A percentile compares a stretch with the other conserved stretches of the same genome.
phyloP scores from a whole-genome alignment of 2,329 filamentous ascomycete species.

The Claviceps maximensis region DNA sequence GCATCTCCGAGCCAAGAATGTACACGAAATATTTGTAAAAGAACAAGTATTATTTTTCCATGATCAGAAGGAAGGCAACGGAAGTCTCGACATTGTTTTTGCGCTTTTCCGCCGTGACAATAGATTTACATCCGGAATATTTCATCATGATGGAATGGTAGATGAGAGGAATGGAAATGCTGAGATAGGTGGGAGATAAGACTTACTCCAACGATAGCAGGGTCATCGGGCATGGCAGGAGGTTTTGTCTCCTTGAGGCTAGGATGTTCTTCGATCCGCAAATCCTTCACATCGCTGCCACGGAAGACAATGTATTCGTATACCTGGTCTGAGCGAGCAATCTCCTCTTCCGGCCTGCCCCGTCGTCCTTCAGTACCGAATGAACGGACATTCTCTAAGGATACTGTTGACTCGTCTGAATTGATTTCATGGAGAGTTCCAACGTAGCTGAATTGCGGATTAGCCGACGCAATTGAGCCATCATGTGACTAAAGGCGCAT shows the following conservation, averaged over 20 bases:
- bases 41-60: constrained; percentile 7
- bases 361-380: constrained; percentile 88
- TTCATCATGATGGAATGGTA: constrained; percentile 60
- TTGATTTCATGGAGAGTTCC: constrained; percentile 96
- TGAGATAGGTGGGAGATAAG: not conserved
- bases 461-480: constrained; percentile 14
- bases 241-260: constrained; percentile 62
- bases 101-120: constrained; percentile 77
- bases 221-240: constrained; percentile 78
- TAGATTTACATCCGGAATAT: constrained; percentile 91
- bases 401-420: constrained; percentile 90
- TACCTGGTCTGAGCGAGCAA: constrained; percentile 69
- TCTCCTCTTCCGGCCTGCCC: constrained; percentile 65
- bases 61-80: constrained; percentile 99
- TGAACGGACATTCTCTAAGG: constrained; percentile 88
- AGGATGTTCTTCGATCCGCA: constrained; percentile 78
- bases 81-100: constrained; percentile 94
- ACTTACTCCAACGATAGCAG: constrained; percentile 95
- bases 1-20: not conserved
- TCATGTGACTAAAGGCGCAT: constrained; percentile 23
- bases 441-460: constrained; percentile 58
- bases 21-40: not conserved
- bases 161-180: constrained; percentile 5
- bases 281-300: constrained; percentile 95
- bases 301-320: constrained; percentile 99